Base-by-base conservation (phyloP, 176 grass and related monocot species). In the Pontederia crassipes region DNA sequence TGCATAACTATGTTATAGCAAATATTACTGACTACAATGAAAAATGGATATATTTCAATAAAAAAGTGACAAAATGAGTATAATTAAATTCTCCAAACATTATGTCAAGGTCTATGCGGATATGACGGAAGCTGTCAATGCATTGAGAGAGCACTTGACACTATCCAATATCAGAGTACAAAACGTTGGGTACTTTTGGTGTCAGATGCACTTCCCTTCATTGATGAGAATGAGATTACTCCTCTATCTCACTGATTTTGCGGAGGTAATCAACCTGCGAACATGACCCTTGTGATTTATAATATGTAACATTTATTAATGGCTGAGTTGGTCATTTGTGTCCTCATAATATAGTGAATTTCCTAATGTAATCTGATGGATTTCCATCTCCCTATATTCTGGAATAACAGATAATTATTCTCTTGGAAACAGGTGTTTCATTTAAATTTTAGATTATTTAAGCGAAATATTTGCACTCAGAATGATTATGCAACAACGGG, bases 381-480 rank as follows among this genome's bases (percentile, higher is more conserved):
- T 40, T 40, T 40, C 32, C 32, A 40, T 0, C 32, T 40, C 6
- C 32, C 32, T 40, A 40, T 40, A 4, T 40, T 3, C 32, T 40
- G 32, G 32, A 40, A 40, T 7, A 40, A 1, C 32, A 40, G 32
- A 40, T 40, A 40, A 7, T 40, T 40, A 24, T 40, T 40, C 32
- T 40, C 32, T 40, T 40, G 32, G 32, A 50, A 49, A 28, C 78
- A 89, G 86, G 82, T 89, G 18, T 45, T 81, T 64, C 72, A 90
- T 72, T 97, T 97, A 85, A 75, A 97, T 74, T 85, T 88, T 73
- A 88, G 80, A 52, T 59, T 63, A 20, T 97, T 82, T 76, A 46
- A 76, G 52, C 61, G 75, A 64, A 80, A 47, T 62, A 71, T 12
- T 29, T 75, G 70, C 75, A 53, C 32, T 20, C 32, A 35, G 59